Evolutionary conservation across 169 alveolate species (phyloP).

Genomic region (Eimeria praecox): DNA sequence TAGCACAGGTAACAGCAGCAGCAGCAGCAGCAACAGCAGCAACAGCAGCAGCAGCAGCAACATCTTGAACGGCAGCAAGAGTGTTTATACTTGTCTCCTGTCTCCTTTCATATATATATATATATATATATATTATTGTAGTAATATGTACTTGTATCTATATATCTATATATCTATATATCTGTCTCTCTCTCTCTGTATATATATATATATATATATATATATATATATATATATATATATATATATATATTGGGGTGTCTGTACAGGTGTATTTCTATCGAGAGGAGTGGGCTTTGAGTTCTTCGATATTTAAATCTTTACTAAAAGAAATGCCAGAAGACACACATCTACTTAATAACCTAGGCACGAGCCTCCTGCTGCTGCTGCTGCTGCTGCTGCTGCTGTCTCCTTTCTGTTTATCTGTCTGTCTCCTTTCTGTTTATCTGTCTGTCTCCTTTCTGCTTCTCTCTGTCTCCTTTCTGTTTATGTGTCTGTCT

Average conservation of each 20-base stretch:
- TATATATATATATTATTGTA: too few species aligned
- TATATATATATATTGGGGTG: too few species aligned
- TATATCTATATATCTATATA: too few species aligned
- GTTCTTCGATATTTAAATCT: slow-evolving; percentile 21
- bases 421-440: too few species aligned
- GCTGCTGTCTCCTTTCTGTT: neutral
- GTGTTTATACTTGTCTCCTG: neutral
- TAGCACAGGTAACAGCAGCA: too few species aligned
- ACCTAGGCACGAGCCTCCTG: slow-evolving; percentile 28
- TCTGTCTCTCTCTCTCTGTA: too few species aligned
- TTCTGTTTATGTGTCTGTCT: neutral
- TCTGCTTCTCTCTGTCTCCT: neutral
- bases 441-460: too few species aligned
- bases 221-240: too few species aligned
- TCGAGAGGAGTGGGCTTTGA: slow-evolving; percentile 63
- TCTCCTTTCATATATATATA: neutral
- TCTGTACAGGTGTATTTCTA: slow-evolving; percentile 62
- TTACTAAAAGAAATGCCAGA: slow-evolving; percentile 52
- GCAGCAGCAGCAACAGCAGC: neutral
- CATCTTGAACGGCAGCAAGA: neutral
- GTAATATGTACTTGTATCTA: too few species aligned
- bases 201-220: too few species aligned
- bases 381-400: neutral
- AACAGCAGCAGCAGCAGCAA: neutral
- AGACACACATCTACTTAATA: slow-evolving; percentile 70